Evolutionary conservation across 495 filamentous ascomycete genomes (phyloP), one percentile per base, ranked within the genome.

Genomic region (Penicillium bialowiezense): DNA sequence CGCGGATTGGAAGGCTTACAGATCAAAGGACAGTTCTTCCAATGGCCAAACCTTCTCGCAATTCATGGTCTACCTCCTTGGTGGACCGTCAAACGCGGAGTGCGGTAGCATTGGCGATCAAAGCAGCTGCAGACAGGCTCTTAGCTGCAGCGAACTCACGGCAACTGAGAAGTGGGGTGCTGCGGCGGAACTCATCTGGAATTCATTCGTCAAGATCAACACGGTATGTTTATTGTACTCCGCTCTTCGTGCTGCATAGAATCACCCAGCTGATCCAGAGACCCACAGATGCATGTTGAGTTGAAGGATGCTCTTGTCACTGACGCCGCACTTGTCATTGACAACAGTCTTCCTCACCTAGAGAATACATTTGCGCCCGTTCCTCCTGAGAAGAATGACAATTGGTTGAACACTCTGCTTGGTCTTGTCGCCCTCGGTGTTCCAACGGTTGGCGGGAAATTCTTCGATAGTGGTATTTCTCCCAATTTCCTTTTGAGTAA

Each of bases 321-420:
- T 5, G 21, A 48, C n/a, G 38, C 40, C 35, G 36, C n/a, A 26
- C 15, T 23, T n/a, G 8, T 41, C 14, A 39, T 55, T 10, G 45
- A 34, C 50, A 17, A 17, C 17, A 9, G 20, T 12, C 52, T 60
- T 20, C 19, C 50, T 6, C 36, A 64, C 34, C 38, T 68, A 17
- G 58, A 64, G 48, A 48, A 67, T 23, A 61, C 19, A 8, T 70
- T 72, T 41, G 63, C 60, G 19, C 64, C 68, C 0, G 24, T 69
- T 18, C 52, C 60, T 13, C 44, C 57, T 10, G 39, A 54, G 7
- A 2, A 48, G 4, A 35, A 51, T 35, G 38, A 62, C 26, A 37
- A 23, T 2, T 68, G 57, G 66, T n/a, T 53, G 13, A n/a, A 53
- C 14, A 36, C 69, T 13, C 37, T 69, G 17, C 31, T 62, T 13